phyloP scores from a whole-genome alignment of 2,329 filamentous ascomycete genomes.

The Paecilomyces dactylethromorphus region DNA sequence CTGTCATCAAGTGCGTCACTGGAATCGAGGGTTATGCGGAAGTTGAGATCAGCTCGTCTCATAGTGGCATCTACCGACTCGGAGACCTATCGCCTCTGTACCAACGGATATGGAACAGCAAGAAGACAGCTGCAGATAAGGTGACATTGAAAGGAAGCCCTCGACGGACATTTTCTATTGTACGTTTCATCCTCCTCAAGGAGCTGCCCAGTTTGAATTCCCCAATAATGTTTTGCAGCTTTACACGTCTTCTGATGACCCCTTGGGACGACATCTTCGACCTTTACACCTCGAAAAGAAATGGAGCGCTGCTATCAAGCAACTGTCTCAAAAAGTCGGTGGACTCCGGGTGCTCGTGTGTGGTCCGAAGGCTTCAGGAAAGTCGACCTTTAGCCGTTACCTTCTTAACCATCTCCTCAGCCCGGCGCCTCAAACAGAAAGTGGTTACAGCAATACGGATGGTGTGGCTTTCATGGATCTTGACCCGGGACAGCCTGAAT shows the following conservation, averaged over 20 bases:
- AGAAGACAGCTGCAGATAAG: conserved; percentile 25
- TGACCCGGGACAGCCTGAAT: conserved; percentile 55
- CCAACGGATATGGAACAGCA: conserved; percentile 46
- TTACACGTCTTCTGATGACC: conserved; percentile 36
- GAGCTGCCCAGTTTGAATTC: neutral
- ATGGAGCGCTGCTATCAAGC: conserved; percentile 39
- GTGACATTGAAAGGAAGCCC: conserved; percentile 24
- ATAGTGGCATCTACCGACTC: conserved; percentile 38
- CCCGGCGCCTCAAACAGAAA: conserved; percentile 26
- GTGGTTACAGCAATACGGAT: conserved; percentile 22
- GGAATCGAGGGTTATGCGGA: conserved; percentile 38
- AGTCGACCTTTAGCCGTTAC: conserved; percentile 53
- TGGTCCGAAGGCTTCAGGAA: conserved; percentile 52
- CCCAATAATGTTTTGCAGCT: conserved; percentile 20
- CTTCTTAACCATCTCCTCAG: conserved; percentile 50
- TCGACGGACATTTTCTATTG: conserved; percentile 34
- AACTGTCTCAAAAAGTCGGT: conserved; percentile 34
- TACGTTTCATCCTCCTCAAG: conserved; percentile 14
- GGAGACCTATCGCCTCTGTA: conserved; percentile 46
- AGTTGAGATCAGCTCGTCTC: conserved; percentile 43
- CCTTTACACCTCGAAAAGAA: conserved; percentile 38
- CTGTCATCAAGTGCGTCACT: conserved; percentile 43
- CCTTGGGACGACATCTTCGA: conserved; percentile 33
- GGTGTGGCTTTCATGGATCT: conserved; percentile 52
- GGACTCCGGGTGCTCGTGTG: conserved; percentile 42